Evolutionary conservation across 139 green algal genomes (phyloP).

Genomic region (Spirogloea muscicola): DNA sequence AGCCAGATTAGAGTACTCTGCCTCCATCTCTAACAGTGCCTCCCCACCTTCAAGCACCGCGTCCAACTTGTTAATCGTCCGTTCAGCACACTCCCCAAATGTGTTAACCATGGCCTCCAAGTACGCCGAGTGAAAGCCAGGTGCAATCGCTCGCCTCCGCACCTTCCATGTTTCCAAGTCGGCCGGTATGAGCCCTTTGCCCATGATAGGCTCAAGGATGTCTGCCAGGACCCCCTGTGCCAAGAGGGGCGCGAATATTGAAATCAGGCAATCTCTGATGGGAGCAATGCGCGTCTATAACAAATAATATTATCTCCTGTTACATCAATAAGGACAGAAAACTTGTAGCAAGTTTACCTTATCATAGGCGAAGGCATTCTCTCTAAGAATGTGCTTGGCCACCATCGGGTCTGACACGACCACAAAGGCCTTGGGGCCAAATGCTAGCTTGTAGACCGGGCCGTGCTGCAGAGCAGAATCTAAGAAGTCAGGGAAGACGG

Average conservation of each 20-base stretch:
- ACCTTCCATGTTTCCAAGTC: constrained; percentile 85
- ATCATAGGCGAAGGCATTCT: constrained; percentile 91
- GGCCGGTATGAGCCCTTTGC: constrained; percentile 95
- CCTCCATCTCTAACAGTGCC: constrained; percentile 83
- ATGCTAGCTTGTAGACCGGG: constrained; percentile 93
- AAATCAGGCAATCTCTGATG: too few species aligned
- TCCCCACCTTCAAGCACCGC: constrained; percentile 1
- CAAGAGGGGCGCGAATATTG: too few species aligned
- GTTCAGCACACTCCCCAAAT: constrained; percentile 73
- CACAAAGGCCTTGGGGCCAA: constrained; percentile 97
- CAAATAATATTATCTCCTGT: too few species aligned
- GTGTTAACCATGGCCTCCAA: constrained; percentile 80
- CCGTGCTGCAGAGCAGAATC: constrained; percentile 54
- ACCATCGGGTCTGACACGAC: constrained; percentile 95
- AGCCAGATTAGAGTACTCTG: constrained; percentile 85
- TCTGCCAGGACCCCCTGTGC: constrained; percentile 94
- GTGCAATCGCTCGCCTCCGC: constrained; percentile 79
- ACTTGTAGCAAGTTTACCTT: constrained; percentile 72
- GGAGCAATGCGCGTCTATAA: too few species aligned
- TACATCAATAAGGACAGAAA: too few species aligned
- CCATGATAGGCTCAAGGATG: constrained; percentile 99
- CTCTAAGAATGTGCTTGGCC: constrained; percentile 81
- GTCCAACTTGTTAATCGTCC: constrained; percentile 67
- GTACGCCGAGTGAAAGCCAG: constrained; percentile 93
- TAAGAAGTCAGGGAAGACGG: too few species aligned